Base-by-base conservation (phyloP, 2,329 filamentous ascomycete genomes). In the Thelonectria blattea region DNA sequence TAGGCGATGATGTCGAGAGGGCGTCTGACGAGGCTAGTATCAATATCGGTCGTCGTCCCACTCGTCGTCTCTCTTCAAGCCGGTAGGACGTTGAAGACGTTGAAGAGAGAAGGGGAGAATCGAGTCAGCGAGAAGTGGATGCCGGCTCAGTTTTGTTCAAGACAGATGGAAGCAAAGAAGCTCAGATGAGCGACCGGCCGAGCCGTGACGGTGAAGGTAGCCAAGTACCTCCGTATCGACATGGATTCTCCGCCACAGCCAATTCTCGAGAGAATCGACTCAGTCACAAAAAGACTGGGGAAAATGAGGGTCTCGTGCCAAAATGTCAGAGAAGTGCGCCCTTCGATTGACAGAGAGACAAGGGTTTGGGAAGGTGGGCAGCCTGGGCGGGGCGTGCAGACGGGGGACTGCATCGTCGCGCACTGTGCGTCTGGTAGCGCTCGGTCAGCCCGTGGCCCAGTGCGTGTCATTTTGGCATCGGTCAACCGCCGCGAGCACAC, bases 281-380 rank as follows among this genome's bases (percentile, higher is more conserved):
- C 27, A 30, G 27, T 30, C 27, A 30, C 18, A 15, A 32, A 47
- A 55, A 37, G 47, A 49, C 47, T 49, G 42, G 45, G 32, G 45
- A 55, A 11, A 30, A 41, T 12, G 22, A 30, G 32, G 55, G 59
- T 68, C 65, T 64, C 65, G 63, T 61, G 65, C 62, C 61, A 64
- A 58, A 59, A 67, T 70, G 68, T 70, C 68, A 66, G 22, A 47
- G 22, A 46, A 46, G 56, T 63, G 65, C 69, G 69, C 69, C 69
- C 69, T 71, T 71, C 69, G 62, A 59, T 71, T 71, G 69, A 71
- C 69, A 71, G 64, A 57, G 43, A 22, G 20, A 22, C 62, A 65
- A 66, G 59, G 37, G 53, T 65, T 62, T 49, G 58, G 60, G 37
- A 52, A 34, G 61, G 52, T 62, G 55, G 65, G 58, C 54, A 60